Conservation (phyloP, 164 flowering plant genomes). For the Kalanchoe fedtschenkoi region DNA sequence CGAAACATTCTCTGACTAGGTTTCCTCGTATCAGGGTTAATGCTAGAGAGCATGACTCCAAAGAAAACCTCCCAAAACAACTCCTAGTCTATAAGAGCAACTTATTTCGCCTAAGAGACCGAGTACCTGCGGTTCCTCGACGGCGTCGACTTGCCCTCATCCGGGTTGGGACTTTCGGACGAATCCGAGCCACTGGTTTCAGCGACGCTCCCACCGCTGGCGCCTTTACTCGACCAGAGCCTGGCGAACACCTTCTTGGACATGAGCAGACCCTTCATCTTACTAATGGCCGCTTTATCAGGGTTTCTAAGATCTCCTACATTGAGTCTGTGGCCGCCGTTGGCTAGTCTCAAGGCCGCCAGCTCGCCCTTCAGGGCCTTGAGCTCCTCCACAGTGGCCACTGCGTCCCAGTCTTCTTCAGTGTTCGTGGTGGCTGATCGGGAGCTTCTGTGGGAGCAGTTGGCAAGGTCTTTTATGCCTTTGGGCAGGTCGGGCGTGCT, state of each 20-base stretch:
- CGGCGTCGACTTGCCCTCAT: constrained; percentile 43
- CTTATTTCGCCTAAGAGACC: constrained; percentile 29
- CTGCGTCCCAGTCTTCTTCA: constrained; percentile 61
- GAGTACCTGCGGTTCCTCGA: constrained; percentile 43
- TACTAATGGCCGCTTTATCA: constrained; percentile 34
- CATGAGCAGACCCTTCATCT: constrained; percentile 38
- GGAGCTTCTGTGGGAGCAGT: constrained; percentile 48
- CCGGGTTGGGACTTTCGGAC: constrained; percentile 47
- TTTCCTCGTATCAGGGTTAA: neutral
- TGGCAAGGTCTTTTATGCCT: constrained; percentile 31
- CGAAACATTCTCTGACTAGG: neutral
- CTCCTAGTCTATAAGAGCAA: neutral
- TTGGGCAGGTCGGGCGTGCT: constrained; percentile 53
- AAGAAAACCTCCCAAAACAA: neutral
- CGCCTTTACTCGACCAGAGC: constrained; percentile 45
- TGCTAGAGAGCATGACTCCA: neutral
- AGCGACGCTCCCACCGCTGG: constrained; percentile 7
- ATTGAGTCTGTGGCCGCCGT: constrained; percentile 17
- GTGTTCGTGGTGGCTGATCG: constrained; percentile 44
- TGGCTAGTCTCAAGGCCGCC: constrained; percentile 37
- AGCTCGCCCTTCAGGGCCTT: constrained; percentile 48
- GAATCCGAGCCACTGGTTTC: constrained; percentile 61
- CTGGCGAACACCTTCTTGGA: constrained; percentile 47
- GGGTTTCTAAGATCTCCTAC: constrained; percentile 14
- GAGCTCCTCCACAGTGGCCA: constrained; percentile 48